Percentiles rank a stretch among this genome's conserved stretches.
Conservation (phyloP, 2,329 filamentous ascomycete genomes). For the Cyphellophora europaea region DNA sequence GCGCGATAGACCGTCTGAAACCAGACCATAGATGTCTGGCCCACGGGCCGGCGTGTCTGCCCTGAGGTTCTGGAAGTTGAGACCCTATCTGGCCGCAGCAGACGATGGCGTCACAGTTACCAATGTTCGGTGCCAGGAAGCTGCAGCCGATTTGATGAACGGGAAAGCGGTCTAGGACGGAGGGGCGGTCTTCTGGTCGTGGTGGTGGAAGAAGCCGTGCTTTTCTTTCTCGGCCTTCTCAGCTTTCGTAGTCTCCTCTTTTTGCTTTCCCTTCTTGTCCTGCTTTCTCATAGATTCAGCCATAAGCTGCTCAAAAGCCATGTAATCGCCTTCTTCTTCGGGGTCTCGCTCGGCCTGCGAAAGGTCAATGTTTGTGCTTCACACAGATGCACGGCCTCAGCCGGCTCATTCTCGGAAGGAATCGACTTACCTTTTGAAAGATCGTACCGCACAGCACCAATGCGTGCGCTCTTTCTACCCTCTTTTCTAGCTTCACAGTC, state of each 20-base stretch:
- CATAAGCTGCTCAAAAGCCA: slow-evolving; percentile 97
- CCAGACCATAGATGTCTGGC: too few relatives aligned
- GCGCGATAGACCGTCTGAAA: too few relatives aligned
- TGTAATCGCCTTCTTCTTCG: slow-evolving; percentile 96
- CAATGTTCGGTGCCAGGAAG: too few relatives aligned
- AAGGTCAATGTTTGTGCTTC: background rate
- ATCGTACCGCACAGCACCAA: slow-evolving; percentile 82
- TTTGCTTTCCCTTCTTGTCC: slow-evolving; percentile 55
- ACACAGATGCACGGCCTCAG: background rate
- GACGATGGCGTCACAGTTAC: too few relatives aligned
- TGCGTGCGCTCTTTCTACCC: slow-evolving; percentile 83
- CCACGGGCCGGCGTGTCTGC: too few relatives aligned
- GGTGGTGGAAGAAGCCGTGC: slow-evolving; percentile 2
- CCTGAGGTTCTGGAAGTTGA: too few relatives aligned
- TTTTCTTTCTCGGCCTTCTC: slow-evolving; percentile 2
- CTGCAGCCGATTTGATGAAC: too few relatives aligned
- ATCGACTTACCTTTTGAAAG: slow-evolving; percentile 63
- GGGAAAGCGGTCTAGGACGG: too few relatives aligned
- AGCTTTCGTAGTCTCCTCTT: slow-evolving; percentile 20
- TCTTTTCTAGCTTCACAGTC: slow-evolving; percentile 71
- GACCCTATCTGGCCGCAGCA: too few relatives aligned
- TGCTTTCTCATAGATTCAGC: slow-evolving; percentile 95
- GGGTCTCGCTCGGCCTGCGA: slow-evolving; percentile 72
- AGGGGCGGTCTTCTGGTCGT: too few relatives aligned
- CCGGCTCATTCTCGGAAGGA: too few relatives aligned